phyloP scores from a whole-genome alignment of 179 eudicot genomes.

The Heliamphora pulchella region DNA sequence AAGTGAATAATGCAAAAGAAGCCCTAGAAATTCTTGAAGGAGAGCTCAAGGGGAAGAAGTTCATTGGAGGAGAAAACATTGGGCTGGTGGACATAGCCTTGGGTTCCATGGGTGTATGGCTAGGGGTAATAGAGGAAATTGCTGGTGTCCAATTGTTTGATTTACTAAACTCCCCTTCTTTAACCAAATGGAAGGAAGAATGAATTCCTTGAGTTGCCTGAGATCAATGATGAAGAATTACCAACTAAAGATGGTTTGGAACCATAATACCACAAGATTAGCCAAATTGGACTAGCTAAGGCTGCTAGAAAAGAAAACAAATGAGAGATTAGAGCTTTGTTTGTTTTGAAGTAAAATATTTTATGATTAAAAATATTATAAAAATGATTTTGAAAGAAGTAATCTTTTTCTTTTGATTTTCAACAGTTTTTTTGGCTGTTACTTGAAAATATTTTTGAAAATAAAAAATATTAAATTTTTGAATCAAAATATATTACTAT shows the following conservation, averaged over 20 bases:
- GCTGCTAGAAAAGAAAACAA: no score
- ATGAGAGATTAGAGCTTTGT: no score
- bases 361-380: no score
- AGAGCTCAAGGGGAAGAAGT: slow-evolving; percentile 15
- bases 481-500: no score
- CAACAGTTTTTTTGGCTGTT: no score
- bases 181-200: not conserved
- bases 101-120: not conserved
- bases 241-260: not conserved
- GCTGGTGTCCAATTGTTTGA: not conserved
- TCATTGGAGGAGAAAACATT: slow-evolving; percentile 9
- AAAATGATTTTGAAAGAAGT: no score
- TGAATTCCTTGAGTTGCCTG: not conserved
- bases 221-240: not conserved
- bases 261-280: no score
- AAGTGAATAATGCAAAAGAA: not conserved
- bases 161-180: not conserved
- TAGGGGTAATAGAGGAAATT: not conserved
- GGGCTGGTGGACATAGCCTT: slow-evolving; percentile 2
- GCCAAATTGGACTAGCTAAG: no score
- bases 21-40: not conserved
- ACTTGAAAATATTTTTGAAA: no score
- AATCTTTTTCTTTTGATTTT: no score
- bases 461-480: no score
- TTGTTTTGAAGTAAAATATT: no score